Evolutionary conservation across 441 rosid genomes (phyloP).

Genomic region (Arabidopsis lyrata): DNA sequence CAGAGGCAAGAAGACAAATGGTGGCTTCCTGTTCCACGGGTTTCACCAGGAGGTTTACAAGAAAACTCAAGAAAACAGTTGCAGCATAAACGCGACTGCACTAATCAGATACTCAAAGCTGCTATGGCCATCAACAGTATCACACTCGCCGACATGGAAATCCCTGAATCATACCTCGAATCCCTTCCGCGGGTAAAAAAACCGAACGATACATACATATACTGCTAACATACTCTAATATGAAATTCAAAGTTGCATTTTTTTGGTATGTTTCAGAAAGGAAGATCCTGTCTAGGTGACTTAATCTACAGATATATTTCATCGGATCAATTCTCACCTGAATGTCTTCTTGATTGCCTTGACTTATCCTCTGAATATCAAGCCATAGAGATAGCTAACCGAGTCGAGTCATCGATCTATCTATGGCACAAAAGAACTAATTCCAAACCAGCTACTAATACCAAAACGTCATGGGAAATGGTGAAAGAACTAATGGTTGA

Average conservation of each 20-base stretch:
- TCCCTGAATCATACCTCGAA: constrained; percentile 83
- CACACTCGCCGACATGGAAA: constrained; percentile 86
- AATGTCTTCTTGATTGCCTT: constrained; percentile 87
- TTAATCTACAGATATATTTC: constrained; percentile 79
- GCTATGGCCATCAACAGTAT: constrained; percentile 95
- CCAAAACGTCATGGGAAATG: constrained; percentile 94
- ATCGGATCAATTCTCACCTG: constrained; percentile 89
- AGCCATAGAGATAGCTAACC: constrained; percentile 91
- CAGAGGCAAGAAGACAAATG: constrained; percentile 98
- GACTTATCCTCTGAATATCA: constrained; percentile 95
- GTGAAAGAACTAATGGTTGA: constrained; percentile 91
- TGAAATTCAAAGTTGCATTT: constrained; percentile 17
- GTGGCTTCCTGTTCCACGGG: constrained; percentile 99
- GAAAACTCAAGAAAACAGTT: constrained; percentile 82
- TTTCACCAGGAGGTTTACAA: constrained; percentile 79
- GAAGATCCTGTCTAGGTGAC: constrained; percentile 89
- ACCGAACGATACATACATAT: neutral
- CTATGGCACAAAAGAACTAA: constrained; percentile 70
- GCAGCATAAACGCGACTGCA: constrained; percentile 92
- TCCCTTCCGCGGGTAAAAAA: constrained; percentile 87
- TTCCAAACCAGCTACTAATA: constrained; percentile 58
- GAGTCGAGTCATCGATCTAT: constrained; percentile 84
- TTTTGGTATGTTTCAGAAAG: constrained; percentile 67
- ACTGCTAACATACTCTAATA: neutral
- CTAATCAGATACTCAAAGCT: constrained; percentile 96